Base-by-base conservation (phyloP, 1,139 yeast genomes). In the Yamadazyma atmosphaerica region DNA sequence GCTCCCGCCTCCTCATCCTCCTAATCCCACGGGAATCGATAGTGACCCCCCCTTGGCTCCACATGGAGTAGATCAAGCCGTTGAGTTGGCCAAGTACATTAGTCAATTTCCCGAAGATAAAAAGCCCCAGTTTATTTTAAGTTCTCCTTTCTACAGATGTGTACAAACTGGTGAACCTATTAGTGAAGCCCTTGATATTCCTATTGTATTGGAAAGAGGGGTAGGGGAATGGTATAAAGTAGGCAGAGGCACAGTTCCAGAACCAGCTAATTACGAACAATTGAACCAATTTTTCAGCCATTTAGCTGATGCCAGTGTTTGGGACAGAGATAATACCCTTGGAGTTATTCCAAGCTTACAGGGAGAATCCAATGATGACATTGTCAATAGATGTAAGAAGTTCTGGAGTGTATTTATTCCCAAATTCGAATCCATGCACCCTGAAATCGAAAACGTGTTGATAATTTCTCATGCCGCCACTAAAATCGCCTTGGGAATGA, bases 61-160 rank as follows among this genome's bases (percentile, higher is more conserved):
- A 3, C 94, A 85, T 53, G 96, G 96, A 2, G 78, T 75, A 2
- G 84, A 79, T 7, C 96, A 87, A 59, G 92, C 96, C 1, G 70
- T 74, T 39, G 88, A 87, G 53, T 65, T 87, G 39, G 90, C 86
- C 0, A 72, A 64, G 16, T 79, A 73, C 51, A 45, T 79, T 13
- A 42, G 49, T 2, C 45, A 61, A 1, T 55, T 79, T 14, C 65
- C 68, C 0, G 44, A 52, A 2, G 62, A 66, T 4, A 76, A 79
- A 17, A 72, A 68, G 38, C 86, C 90, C 1, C 80, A 82, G 44
- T 65, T 81, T 36, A 73, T 87, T 17, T 68, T 85, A 50, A 67
- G 83, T 1, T 87, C 96, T 2, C 98, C 98, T 0, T 90, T 88
- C 58, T 89, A 87, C 58, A 68, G 98, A 44, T 92, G 98, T 59